These are phyloP conservation scores for Xylariaceae sp. DNA, from an alignment of 2,329 filamentous ascomycete species.

Conservation along the genomic window DNA sequence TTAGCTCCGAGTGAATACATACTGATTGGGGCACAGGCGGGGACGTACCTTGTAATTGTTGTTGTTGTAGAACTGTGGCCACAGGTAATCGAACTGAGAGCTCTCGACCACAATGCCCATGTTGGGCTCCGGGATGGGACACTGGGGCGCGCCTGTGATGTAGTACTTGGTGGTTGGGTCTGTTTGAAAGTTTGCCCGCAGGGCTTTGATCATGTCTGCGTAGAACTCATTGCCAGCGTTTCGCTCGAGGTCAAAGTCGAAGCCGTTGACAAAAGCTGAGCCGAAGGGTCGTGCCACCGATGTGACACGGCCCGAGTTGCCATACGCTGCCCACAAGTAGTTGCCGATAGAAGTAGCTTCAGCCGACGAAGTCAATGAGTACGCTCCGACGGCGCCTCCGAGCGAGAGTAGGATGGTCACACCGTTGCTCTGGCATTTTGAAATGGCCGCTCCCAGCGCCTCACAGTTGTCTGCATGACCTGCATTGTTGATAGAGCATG, in stretches of 20 bases:
- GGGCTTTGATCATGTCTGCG: constrained; percentile 26
- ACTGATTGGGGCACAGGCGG: background rate
- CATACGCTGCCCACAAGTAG: constrained; percentile 42
- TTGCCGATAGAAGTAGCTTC: constrained; percentile 38
- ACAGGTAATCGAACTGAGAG: constrained; percentile 37
- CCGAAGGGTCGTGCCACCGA: constrained; percentile 40
- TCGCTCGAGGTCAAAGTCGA: constrained; percentile 33
- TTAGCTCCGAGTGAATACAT: background rate
- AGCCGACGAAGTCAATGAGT: constrained; percentile 30
- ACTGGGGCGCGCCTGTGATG: constrained; percentile 44
- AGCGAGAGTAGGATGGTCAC: constrained; percentile 43
- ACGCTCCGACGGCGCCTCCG: constrained; percentile 36
- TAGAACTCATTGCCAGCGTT: constrained; percentile 33
- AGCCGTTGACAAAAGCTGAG: constrained; percentile 34
- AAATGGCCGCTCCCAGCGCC: constrained; percentile 36
- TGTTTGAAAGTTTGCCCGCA: constrained; percentile 31
- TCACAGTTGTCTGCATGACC: constrained; percentile 35
- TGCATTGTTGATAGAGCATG: constrained; percentile 32
- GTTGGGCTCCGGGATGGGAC: constrained; percentile 39
- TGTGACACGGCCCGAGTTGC: constrained; percentile 29
- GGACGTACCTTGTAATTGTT: constrained; percentile 23
- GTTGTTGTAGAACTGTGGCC: constrained; percentile 47
- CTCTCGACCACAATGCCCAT: constrained; percentile 35
- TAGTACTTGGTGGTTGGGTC: constrained; percentile 36
- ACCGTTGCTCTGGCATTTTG: constrained; percentile 33